Percentiles rank a stretch among this genome's conserved stretches.
These are phyloP conservation scores for Suhomyces faveliae DNA, from an alignment of 805 yeast genomes.

Conservation along the genomic window DNA sequence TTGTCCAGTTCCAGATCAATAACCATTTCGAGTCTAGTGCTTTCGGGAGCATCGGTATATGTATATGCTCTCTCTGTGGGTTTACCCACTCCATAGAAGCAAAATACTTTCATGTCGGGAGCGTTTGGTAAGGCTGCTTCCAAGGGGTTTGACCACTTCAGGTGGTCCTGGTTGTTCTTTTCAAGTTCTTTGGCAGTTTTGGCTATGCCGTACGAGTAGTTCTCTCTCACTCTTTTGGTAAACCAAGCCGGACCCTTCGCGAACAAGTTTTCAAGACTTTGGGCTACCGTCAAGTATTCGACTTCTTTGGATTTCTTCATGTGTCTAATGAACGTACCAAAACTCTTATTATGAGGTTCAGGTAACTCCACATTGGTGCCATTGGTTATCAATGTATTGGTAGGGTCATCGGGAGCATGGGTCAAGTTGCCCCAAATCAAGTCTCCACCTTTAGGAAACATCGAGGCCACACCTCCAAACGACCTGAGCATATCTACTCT, in stretches of 20 bases:
- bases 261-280: conserved; percentile 64
- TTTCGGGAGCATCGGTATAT: conserved; percentile 63
- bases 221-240: conserved; percentile 56
- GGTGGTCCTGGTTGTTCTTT: conserved; percentile 64
- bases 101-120: conserved; percentile 83
- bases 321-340: conserved; percentile 14
- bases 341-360: conserved; percentile 16
- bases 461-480: conserved; percentile 93
- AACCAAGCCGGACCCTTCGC: conserved; percentile 78
- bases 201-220: conserved; percentile 81
- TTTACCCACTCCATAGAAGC: conserved; percentile 95
- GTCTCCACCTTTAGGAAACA: conserved; percentile 96
- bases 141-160: conserved; percentile 92
- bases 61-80: conserved; percentile 93
- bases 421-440: conserved; percentile 78
- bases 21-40: conserved; percentile 58
- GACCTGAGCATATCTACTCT: conserved; percentile 80
- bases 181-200: conserved; percentile 54
- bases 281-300: conserved; percentile 61
- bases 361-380: conserved; percentile 16
- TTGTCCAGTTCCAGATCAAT: conserved; percentile 62
- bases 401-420: conserved; percentile 70
- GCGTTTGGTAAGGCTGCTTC: conserved; percentile 92
- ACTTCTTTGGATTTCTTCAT: conserved; percentile 13
- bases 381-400: conserved; percentile 23